Evolutionary conservation across 108 stramenopile genomes (phyloP).

Genomic region (Pseudonitzschia multiseries): DNA sequence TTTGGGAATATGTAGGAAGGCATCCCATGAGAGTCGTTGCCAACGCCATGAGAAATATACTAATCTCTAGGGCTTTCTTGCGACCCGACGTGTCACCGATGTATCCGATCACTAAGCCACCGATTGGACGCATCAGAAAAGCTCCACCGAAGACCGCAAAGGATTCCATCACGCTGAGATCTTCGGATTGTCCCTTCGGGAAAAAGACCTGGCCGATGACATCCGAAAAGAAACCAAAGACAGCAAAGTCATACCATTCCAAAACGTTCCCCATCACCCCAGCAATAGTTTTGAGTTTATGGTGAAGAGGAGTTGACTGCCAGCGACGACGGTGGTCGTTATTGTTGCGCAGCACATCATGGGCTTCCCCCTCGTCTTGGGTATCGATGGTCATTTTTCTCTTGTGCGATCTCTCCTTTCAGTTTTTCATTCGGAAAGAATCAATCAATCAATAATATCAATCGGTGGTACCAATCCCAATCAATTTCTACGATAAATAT

Average conservation of each 20-base stretch:
- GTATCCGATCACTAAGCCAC: conserved; percentile 73
- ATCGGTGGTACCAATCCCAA: no score
- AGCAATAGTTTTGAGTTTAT: conserved; percentile 13
- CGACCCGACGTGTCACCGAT: conserved; percentile 75
- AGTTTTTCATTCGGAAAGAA: no score
- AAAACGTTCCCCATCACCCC: conserved; percentile 29
- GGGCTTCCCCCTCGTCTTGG: not conserved
- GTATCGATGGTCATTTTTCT: not conserved
- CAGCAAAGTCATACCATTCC: conserved; percentile 50
- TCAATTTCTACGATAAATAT: no score
- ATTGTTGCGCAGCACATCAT: not conserved
- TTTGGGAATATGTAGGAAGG: conserved; percentile 72
- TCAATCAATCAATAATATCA: no score
- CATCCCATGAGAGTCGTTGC: conserved; percentile 78
- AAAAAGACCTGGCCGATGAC: conserved; percentile 74
- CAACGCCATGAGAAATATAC: conserved; percentile 76
- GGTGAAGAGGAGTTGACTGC: conserved; percentile 3
- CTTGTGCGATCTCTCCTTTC: not conserved
- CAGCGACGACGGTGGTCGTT: not conserved
- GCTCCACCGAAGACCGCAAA: conserved; percentile 85
- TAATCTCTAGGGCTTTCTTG: conserved; percentile 59
- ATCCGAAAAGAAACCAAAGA: conserved; percentile 77
- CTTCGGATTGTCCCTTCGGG: conserved; percentile 47
- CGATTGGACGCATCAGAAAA: conserved; percentile 73
- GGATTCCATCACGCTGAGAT: conserved; percentile 35